These are phyloP conservation scores for Ganoderma multipileum DNA, from an alignment of 1,284 basidiomycete genomes.

Conservation along the genomic window DNA sequence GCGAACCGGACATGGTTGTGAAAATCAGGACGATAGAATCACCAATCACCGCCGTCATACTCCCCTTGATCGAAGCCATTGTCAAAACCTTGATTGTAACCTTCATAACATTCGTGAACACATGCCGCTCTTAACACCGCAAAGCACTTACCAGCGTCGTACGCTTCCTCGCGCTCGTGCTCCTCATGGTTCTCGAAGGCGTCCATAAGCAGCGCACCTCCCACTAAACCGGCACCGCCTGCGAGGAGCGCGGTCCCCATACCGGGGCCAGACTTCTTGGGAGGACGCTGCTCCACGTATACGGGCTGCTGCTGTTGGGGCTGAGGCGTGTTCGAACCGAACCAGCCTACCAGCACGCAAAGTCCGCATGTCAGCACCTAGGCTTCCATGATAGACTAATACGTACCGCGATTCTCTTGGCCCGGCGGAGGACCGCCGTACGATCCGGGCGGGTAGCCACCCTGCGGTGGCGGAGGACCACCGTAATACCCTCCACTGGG, in stretches of 20 bases:
- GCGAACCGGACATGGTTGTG: neutral
- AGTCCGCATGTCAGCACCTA: conserved; percentile 10
- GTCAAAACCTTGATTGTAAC: conserved; percentile 30
- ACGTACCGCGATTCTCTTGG: conserved; percentile 33
- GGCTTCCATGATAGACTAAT: neutral
- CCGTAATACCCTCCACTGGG: conserved; percentile 29
- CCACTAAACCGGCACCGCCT: conserved; percentile 64
- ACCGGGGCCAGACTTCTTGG: conserved; percentile 52
- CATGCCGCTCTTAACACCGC: neutral
- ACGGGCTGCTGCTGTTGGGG: conserved; percentile 31
- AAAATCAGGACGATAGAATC: neutral
- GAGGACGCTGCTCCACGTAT: conserved; percentile 43
- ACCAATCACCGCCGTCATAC: conserved; percentile 20
- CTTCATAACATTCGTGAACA: conserved; percentile 2
- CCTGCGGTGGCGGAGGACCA: conserved; percentile 29
- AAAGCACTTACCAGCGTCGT: conserved; percentile 45
- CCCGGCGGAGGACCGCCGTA: conserved; percentile 31
- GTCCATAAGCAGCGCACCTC: conserved; percentile 59
- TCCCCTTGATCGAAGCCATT: conserved; percentile 24
- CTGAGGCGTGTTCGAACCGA: conserved; percentile 41
- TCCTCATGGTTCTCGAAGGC: conserved; percentile 55
- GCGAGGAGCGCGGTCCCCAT: conserved; percentile 49
- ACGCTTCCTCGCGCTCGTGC: conserved; percentile 45
- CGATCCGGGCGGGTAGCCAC: conserved; percentile 36
- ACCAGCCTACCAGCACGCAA: conserved; percentile 37